Evolutionary conservation across 352 stramenopile genomes (phyloP).

Genomic region (Phytophthora meadii): DNA sequence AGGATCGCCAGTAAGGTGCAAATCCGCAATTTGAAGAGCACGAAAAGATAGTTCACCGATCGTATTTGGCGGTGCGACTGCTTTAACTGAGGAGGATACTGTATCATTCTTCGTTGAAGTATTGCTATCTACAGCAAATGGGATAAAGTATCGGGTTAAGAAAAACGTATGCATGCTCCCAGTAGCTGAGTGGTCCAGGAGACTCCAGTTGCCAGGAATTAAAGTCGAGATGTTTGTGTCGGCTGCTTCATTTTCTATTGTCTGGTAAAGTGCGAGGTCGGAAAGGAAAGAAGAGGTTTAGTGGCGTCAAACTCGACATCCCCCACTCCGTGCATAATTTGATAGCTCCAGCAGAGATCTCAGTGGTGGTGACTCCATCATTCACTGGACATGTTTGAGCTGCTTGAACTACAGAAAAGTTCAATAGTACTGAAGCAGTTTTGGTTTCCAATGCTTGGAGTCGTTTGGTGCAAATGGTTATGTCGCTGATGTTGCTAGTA

Average conservation of each 20-base stretch:
- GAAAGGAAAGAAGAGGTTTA: slow-evolving; percentile 35
- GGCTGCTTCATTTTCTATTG: slow-evolving; percentile 20
- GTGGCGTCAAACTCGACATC: slow-evolving; percentile 22
- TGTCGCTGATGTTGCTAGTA: slow-evolving; percentile 24
- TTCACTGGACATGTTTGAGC: slow-evolving; percentile 18
- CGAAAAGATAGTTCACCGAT: slow-evolving; percentile 51
- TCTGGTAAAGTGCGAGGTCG: slow-evolving; percentile 35
- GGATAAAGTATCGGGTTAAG: slow-evolving; percentile 25
- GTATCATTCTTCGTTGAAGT: slow-evolving; percentile 2
- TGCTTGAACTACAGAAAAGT: slow-evolving; percentile 26
- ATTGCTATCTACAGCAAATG: slow-evolving; percentile 18
- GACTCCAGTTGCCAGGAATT: slow-evolving; percentile 33
- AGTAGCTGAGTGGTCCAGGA: slow-evolving; percentile 26
- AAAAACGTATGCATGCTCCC: slow-evolving; percentile 30
- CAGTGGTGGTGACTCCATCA: slow-evolving; percentile 17
- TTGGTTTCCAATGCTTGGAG: slow-evolving; percentile 17
- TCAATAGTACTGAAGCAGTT: slow-evolving; percentile 22
- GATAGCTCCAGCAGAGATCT: slow-evolving; percentile 28
- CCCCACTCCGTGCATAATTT: slow-evolving; percentile 38
- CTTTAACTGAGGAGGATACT: slow-evolving; percentile 38
- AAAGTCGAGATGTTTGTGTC: slow-evolving; percentile 25
- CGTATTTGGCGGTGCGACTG: slow-evolving; percentile 23
- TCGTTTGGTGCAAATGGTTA: slow-evolving; percentile 40
- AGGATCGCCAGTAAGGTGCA: slow-evolving; percentile 61
- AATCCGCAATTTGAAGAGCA: slow-evolving; percentile 73